Conservation (phyloP, 2,329 filamentous ascomycete genomes). For the Colletotrichum eleusines region DNA sequence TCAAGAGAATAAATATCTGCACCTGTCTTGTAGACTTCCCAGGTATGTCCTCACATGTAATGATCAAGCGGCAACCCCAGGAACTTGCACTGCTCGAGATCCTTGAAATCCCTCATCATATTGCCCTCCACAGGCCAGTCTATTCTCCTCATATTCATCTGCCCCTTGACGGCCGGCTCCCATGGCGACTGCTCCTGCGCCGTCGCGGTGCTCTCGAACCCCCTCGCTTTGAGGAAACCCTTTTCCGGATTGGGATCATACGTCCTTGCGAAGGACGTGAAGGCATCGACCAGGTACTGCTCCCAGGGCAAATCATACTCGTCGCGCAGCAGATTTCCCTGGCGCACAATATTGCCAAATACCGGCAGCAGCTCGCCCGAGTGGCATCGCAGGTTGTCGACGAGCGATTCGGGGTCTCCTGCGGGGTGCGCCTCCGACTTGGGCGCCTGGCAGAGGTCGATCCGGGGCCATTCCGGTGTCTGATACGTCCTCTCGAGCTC, state of each 20-base stretch:
- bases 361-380: constrained; percentile 59
- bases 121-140: constrained; percentile 49
- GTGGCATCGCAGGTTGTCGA: constrained; percentile 61
- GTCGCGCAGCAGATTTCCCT: constrained; percentile 54
- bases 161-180: constrained; percentile 52
- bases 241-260: constrained; percentile 58
- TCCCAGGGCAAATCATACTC: constrained; percentile 44
- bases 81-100: constrained; percentile 60
- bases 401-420: constrained; percentile 55
- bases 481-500: constrained; percentile 69
- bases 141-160: constrained; percentile 58
- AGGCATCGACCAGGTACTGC: constrained; percentile 53
- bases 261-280: constrained; percentile 58
- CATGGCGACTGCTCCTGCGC: constrained; percentile 51
- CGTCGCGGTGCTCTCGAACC: constrained; percentile 48
- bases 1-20: constrained; percentile 3
- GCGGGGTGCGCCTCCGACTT: constrained; percentile 49
- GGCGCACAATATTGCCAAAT: constrained; percentile 55
- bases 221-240: constrained; percentile 50
- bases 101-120: constrained; percentile 54
- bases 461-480: constrained; percentile 64
- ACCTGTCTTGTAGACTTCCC: background rate
- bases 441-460: constrained; percentile 60
- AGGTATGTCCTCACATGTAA: constrained; percentile 47
- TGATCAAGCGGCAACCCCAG: constrained; percentile 55